Base-by-base conservation (phyloP, 345 rosid genomes). In the Acer negundo region DNA sequence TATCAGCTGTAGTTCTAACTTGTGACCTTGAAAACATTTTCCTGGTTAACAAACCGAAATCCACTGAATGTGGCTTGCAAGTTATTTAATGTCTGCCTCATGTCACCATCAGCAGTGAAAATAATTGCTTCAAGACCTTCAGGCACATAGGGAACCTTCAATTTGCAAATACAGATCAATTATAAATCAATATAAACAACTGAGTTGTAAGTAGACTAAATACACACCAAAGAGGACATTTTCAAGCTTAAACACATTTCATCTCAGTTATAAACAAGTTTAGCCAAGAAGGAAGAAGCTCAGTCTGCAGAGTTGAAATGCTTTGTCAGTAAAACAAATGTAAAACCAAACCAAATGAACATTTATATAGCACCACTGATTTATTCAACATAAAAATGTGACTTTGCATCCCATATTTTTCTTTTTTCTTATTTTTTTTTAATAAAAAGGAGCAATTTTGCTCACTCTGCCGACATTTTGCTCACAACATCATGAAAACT, bases 31-130 rank as follows among this genome's bases (percentile, higher is more conserved):
- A 96, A 96, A 86, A 96, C 97, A 75, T 96, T 96, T 84, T 92
- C 97, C 81, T 89, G 95, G 86, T 91, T 96, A 80, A 96, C 92
- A 77, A 96, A 91, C 67, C 91, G 91, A 84, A 96, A 96, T 63
- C 99, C 98, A 72, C 98, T 96, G 76, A 77, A 75, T 35, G 98
- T 94, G 46, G 99, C 99, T 89, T 94, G 99, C 89, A 94, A 83
- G 84, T 96, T 96, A 77, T 96, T 96, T 84, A 96, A 84, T 26
- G 95, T 98, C 85, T 96, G 99, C 83, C 99, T 91, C 99, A 96
- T 96, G 81, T 96, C 99, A 76, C 99, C 99, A 83, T 96, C 99
- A 75, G 97, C 97, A 17, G 99, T 96, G 86, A 96, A 96, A 81
- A 96, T 96, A 76, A 94, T 89, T 44, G 97, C 97, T 87, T 96